Evolutionary conservation across 2,329 filamentous ascomycete genomes (phyloP).

Genomic region (Fusarium tjaetaba): DNA sequence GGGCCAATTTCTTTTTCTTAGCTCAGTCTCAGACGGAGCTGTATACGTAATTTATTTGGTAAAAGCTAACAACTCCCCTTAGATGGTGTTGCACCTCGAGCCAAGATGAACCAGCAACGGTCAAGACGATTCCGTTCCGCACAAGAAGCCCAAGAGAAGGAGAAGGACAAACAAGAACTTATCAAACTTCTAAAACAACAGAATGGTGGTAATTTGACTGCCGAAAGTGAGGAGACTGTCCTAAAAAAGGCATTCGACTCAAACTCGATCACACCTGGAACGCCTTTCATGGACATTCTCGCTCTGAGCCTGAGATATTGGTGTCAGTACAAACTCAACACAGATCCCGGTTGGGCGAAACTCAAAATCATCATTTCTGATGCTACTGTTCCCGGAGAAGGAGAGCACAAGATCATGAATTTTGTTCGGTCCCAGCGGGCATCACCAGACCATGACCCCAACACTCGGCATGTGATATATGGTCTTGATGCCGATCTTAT

Average conservation of each 20-base stretch:
- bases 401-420: slow-evolving; percentile 99
- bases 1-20: neutral
- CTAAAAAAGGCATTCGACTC: slow-evolving; percentile 93
- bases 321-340: slow-evolving; percentile 97
- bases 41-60: neutral
- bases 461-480: slow-evolving; percentile 98
- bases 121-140: slow-evolving; percentile 94
- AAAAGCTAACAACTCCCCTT: slow-evolving; percentile 41
- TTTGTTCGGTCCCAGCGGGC: slow-evolving; percentile 94
- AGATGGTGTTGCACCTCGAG: slow-evolving; percentile 97
- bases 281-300: slow-evolving; percentile 98
- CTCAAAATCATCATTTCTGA: slow-evolving; percentile 99
- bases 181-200: slow-evolving; percentile 85
- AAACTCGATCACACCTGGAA: slow-evolving; percentile 90
- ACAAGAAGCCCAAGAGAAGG: slow-evolving; percentile 93
- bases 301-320: slow-evolving; percentile 92
- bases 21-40: neutral
- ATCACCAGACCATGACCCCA: slow-evolving; percentile 91
- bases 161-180: slow-evolving; percentile 88
- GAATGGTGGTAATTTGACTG: slow-evolving; percentile 71
- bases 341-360: slow-evolving; percentile 93
- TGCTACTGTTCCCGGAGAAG: slow-evolving; percentile 95
- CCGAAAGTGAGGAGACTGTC: slow-evolving; percentile 68
- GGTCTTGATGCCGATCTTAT: slow-evolving; percentile 97
- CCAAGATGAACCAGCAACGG: slow-evolving; percentile 99